Evolutionary conservation across 805 yeast species (phyloP).

Genomic region (Maudiozyma pseudohumilis): DNA sequence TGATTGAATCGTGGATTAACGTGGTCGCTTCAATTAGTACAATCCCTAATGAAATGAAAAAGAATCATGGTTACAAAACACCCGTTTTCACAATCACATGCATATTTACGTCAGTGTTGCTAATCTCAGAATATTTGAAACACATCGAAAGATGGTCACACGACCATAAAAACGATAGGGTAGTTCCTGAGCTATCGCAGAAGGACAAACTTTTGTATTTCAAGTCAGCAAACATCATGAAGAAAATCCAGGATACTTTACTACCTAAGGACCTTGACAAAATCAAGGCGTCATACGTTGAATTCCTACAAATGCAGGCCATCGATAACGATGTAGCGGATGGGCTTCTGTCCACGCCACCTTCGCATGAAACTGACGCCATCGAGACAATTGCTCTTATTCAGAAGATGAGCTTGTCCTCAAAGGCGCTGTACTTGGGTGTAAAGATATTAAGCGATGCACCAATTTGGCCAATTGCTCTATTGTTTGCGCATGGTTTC

Average conservation of each 20-base stretch:
- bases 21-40: slow-evolving; percentile 41
- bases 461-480: slow-evolving; percentile 77
- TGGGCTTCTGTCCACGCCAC: slow-evolving; percentile 19
- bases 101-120: slow-evolving; percentile 45
- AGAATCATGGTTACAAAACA: slow-evolving; percentile 49
- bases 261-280: slow-evolving; percentile 39
- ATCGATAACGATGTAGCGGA: slow-evolving; percentile 39
- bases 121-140: slow-evolving; percentile 51
- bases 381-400: slow-evolving; percentile 40
- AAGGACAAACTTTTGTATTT: slow-evolving; percentile 54
- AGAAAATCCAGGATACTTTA: slow-evolving; percentile 49
- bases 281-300: slow-evolving; percentile 40
- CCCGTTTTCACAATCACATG: slow-evolving; percentile 71
- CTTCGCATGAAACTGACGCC: slow-evolving; percentile 31
- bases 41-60: slow-evolving; percentile 30
- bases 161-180: slow-evolving; percentile 9
- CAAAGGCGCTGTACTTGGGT: slow-evolving; percentile 56
- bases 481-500: slow-evolving; percentile 70
- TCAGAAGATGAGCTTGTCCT: slow-evolving; percentile 40
- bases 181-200: slow-evolving; percentile 18
- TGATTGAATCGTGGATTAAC: slow-evolving; percentile 62
- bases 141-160: slow-evolving; percentile 41
- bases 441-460: slow-evolving; percentile 74
- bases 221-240: slow-evolving; percentile 48
- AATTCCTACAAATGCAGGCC: slow-evolving; percentile 47